Conservation (phyloP, 2,329 filamentous ascomycete species). For the Rosellinia necatrix region DNA sequence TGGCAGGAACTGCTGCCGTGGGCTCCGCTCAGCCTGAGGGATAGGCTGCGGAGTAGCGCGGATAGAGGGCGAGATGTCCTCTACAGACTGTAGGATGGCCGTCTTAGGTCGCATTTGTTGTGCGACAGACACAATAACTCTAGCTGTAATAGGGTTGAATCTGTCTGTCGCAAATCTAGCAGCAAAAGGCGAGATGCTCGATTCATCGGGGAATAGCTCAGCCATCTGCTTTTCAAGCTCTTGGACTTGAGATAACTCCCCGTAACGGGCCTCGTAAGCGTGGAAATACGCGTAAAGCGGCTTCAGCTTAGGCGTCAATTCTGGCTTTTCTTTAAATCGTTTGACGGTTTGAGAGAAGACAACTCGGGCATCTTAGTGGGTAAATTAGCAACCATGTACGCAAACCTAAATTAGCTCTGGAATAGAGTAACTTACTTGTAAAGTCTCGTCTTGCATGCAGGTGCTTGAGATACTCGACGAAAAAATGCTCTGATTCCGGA, state of each 20-base stretch:
- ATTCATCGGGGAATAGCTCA: slow-evolving; percentile 89
- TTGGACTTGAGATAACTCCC: slow-evolving; percentile 86
- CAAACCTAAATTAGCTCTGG: slow-evolving; percentile 11
- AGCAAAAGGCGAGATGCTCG: slow-evolving; percentile 74
- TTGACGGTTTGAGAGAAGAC: slow-evolving; percentile 95
- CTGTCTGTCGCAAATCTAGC: slow-evolving; percentile 73
- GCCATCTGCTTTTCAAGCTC: slow-evolving; percentile 92
- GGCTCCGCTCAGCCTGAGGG: slow-evolving; percentile 45
- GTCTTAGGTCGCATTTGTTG: slow-evolving; percentile 73
- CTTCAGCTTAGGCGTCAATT: slow-evolving; percentile 75
- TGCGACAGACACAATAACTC: slow-evolving; percentile 79
- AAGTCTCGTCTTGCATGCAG: slow-evolving; percentile 90
- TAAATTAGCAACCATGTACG: slow-evolving; percentile 26
- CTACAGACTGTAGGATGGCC: slow-evolving; percentile 57
- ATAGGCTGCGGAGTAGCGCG: slow-evolving; percentile 51
- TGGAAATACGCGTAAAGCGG: slow-evolving; percentile 91
- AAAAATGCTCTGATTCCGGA: slow-evolving; percentile 90
- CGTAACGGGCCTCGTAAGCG: slow-evolving; percentile 91
- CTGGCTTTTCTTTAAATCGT: slow-evolving; percentile 76
- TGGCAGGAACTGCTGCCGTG: slow-evolving; percentile 53
- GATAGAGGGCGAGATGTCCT: slow-evolving; percentile 50
- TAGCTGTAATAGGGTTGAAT: slow-evolving; percentile 83
- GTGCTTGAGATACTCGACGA: slow-evolving; percentile 95
- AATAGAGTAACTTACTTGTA: slow-evolving; percentile 69
- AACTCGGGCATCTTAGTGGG: slow-evolving; percentile 76